These are phyloP conservation scores for Diaporthe destruens DNA, from an alignment of 2,329 filamentous ascomycete species.

Conservation along the genomic window DNA sequence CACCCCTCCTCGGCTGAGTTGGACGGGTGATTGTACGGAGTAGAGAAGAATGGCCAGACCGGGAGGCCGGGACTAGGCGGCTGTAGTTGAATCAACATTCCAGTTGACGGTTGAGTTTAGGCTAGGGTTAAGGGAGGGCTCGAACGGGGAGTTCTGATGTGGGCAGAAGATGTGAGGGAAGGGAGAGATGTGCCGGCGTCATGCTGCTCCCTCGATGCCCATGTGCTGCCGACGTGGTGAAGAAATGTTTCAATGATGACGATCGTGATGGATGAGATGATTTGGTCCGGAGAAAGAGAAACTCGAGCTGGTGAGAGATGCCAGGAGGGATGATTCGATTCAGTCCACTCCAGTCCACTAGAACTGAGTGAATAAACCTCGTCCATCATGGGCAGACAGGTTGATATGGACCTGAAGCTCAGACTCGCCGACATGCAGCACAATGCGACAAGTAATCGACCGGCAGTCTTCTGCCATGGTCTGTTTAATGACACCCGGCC, in stretches of 20 bases:
- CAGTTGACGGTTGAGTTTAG: constrained; percentile 37
- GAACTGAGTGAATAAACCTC: neutral
- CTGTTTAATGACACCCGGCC: neutral
- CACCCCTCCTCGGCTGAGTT: neutral
- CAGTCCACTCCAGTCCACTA: neutral
- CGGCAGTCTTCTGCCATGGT: neutral
- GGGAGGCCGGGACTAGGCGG: constrained; percentile 29
- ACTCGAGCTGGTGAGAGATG: neutral
- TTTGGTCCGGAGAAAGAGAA: neutral
- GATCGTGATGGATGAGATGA: neutral
- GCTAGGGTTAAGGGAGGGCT: constrained; percentile 4
- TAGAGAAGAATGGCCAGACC: neutral
- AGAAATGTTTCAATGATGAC: neutral
- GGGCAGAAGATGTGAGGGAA: neutral
- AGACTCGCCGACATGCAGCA: neutral
- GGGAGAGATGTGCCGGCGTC: neutral
- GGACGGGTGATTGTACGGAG: neutral
- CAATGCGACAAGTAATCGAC: neutral
- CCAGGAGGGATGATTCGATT: neutral
- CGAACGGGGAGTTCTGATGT: neutral
- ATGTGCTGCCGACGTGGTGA: neutral
- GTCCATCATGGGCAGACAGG: neutral
- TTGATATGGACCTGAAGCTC: neutral
- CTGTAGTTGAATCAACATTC: constrained; percentile 42
- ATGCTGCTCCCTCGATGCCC: neutral